Evolutionary conservation across 2,329 filamentous ascomycete species (phyloP).

Genomic region (Fusarium abutilonis): DNA sequence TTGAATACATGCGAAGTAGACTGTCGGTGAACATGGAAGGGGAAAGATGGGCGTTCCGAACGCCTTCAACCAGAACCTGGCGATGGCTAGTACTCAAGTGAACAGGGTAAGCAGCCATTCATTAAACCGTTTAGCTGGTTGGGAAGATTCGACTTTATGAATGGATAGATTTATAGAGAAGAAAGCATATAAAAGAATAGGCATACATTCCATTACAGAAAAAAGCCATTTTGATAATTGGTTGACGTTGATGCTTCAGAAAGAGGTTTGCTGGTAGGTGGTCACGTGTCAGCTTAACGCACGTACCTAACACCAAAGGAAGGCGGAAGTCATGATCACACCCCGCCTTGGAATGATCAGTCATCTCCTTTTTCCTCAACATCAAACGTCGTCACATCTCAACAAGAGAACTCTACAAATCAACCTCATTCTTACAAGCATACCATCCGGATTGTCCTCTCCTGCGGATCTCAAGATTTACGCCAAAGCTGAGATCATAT

Average conservation of each 20-base stretch:
- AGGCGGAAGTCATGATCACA: constrained; percentile 14
- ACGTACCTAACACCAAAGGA: not conserved
- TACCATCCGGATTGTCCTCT: not conserved
- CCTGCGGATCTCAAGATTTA: no score
- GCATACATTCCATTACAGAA: not conserved
- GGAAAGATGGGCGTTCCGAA: not conserved
- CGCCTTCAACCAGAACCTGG: not conserved
- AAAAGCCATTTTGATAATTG: no score
- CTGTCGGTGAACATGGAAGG: not conserved
- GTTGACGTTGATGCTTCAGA: not conserved
- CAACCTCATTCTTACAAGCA: not conserved
- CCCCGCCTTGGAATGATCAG: constrained; percentile 1
- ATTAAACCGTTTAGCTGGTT: not conserved
- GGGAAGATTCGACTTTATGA: not conserved
- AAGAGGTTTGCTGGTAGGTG: not conserved
- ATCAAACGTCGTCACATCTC: constrained; percentile 1
- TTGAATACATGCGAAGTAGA: no score
- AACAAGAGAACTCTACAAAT: not conserved
- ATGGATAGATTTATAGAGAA: no score
- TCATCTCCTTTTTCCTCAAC: not conserved
- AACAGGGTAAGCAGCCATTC: not conserved
- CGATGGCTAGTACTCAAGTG: not conserved
- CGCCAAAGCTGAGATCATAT: not conserved
- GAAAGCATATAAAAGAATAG: not conserved
- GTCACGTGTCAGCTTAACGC: constrained; percentile 15